phyloP scores from a whole-genome alignment of 331 rosid species.

The Dryas integrifolia region DNA sequence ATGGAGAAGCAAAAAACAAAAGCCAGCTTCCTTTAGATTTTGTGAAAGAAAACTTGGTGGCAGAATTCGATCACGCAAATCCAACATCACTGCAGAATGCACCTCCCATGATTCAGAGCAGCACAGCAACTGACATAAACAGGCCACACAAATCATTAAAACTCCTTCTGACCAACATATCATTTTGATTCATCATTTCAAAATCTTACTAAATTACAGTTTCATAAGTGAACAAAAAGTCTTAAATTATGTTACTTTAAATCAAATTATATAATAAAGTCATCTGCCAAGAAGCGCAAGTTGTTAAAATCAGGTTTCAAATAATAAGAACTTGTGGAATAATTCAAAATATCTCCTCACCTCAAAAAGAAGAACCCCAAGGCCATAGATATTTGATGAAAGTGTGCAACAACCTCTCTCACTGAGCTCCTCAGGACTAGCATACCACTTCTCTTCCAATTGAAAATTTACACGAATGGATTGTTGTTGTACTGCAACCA shows the following conservation, averaged over 20 bases:
- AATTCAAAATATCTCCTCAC: constrained; percentile 32
- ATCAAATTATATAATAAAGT: not conserved
- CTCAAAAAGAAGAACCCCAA: constrained; percentile 76
- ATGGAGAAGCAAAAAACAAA: constrained; percentile 77
- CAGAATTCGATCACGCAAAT: constrained; percentile 53
- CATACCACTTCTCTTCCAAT: constrained; percentile 65
- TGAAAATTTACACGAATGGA: constrained; percentile 24
- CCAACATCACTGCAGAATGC: constrained; percentile 49
- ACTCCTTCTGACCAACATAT: not conserved
- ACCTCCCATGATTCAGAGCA: constrained; percentile 45
- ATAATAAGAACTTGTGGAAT: not conserved
- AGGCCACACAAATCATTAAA: constrained; percentile 28
- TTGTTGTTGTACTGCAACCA: constrained; percentile 25
- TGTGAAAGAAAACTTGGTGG: constrained; percentile 58
- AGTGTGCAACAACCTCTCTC: constrained; percentile 41
- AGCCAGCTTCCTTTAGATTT: constrained; percentile 56
- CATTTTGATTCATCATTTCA: not conserved
- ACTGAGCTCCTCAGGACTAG: constrained; percentile 52
- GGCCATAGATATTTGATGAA: constrained; percentile 63
- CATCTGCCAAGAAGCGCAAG: not conserved
- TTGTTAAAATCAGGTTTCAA: not conserved
- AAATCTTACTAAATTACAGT: not conserved
- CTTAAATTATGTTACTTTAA: not conserved
- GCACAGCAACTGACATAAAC: constrained; percentile 55
- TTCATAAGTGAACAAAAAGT: not conserved